These are phyloP conservation scores for Geosmithia morbida DNA, from an alignment of 2,329 filamentous ascomycete genomes.

Conservation along the genomic window DNA sequence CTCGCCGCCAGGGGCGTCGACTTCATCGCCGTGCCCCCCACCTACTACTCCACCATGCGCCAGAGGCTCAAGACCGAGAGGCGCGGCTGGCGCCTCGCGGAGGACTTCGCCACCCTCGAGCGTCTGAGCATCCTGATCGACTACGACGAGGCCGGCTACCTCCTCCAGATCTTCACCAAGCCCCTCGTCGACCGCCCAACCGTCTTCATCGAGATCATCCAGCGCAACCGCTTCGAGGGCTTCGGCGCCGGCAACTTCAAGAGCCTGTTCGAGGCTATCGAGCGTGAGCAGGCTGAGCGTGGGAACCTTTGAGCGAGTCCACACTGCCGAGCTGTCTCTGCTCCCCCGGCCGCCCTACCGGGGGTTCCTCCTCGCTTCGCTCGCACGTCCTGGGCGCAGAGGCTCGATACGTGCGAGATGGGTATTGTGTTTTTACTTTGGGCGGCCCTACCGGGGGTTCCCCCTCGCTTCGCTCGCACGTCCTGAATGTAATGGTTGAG, in stretches of 20 bases:
- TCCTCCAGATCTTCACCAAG: conserved; percentile 66
- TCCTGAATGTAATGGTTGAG: too few species aligned
- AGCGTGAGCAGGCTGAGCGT: conserved; percentile 75
- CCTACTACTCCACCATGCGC: conserved; percentile 72
- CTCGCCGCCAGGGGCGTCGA: conserved; percentile 79
- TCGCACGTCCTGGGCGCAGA: too few species aligned
- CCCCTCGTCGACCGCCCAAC: conserved; percentile 89
- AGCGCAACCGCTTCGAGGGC: conserved; percentile 77
- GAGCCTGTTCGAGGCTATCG: conserved; percentile 87
- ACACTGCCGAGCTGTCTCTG: neutral
- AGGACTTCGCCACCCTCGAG: conserved; percentile 67
- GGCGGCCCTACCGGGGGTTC: too few species aligned
- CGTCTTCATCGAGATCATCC: conserved; percentile 93
- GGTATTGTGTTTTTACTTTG: too few species aligned
- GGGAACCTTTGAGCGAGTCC: conserved; percentile 64
- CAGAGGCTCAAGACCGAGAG: conserved; percentile 52
- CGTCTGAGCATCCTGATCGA: conserved; percentile 80
- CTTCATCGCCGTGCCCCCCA: conserved; percentile 79
- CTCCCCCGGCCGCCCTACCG: too few species aligned
- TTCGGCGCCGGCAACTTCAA: conserved; percentile 96
- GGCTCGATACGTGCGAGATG: too few species aligned
- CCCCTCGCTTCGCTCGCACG: too few species aligned
- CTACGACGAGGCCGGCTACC: conserved; percentile 84
- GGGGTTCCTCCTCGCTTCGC: too few species aligned
- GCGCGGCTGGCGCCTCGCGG: conserved; percentile 49